Base-by-base conservation (phyloP, 192 early-diverging fungal genomes). In the Glomus cerebriforme region DNA sequence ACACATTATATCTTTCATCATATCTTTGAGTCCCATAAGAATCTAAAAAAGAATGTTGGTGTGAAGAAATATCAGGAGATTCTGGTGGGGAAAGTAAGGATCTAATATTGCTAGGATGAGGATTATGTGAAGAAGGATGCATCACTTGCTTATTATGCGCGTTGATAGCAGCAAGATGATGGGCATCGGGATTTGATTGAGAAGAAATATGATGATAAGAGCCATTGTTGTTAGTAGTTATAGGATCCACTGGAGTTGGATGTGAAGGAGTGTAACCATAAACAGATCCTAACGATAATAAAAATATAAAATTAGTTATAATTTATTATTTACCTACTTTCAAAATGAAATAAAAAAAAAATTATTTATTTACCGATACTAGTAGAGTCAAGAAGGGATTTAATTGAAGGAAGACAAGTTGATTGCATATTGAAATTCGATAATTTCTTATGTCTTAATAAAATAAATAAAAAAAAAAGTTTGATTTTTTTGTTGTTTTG, bases 161-260 rank as follows among this genome's bases (percentile, higher is more conserved):
- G 34, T 68, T 68, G 22, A 68, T 68, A 10, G 66, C 66, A 37
- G 66, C 66, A 10, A 68, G 32, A 68, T 68, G 66, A n/a, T 68
- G 32, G 7, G 35, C 66, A 37, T 68, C 66, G 2, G 47, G 47
- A 9, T 31, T 68, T 37, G 66, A 68, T 37, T 68, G 29, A 35
- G 66, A 9, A 37, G 66, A 24, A 15, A 29, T 9, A 12, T 22
- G 32, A n/a, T 35, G 34, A 39, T 68, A 68, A 68, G 29, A 35
- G 8, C 22, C 47, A 54, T 54, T 54, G 12, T 54, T 54, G 12
- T 15, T 37, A 17, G 65, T 35, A 27, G 19, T 22, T 22, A 19
- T 7, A 29, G 34, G 0, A 54, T 15, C 13, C 47, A 54, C 17
- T 19, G 66, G 22, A 35, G 66, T n/a, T 19, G 66, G 5, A 35